Evolutionary conservation across 352 stramenopile species (phyloP).

Genomic region (Phytopythium vexans): DNA sequence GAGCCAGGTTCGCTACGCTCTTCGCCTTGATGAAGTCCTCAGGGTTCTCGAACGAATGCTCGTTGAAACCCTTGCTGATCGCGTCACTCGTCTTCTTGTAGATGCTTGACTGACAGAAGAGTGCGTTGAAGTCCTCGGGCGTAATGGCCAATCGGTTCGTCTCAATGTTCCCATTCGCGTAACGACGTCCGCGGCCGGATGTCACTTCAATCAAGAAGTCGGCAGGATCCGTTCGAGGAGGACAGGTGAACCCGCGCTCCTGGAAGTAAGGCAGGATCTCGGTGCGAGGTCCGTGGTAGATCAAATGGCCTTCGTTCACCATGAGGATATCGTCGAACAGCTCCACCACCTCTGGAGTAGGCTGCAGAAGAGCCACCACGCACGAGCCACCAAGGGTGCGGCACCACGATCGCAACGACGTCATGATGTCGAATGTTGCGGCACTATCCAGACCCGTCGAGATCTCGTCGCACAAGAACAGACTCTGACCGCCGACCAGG

Average conservation of each 20-base stretch:
- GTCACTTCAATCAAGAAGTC: conserved; percentile 75
- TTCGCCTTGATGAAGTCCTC: conserved; percentile 65
- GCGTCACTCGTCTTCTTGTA: conserved; percentile 51
- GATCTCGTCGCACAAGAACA: conserved; percentile 81
- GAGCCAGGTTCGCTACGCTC: conserved; percentile 39
- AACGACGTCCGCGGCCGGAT: conserved; percentile 44
- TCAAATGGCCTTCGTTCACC: conserved; percentile 89
- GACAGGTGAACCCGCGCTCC: conserved; percentile 65
- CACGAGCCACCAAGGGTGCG: conserved; percentile 31
- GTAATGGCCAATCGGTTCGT: conserved; percentile 19
- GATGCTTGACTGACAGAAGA: conserved; percentile 52
- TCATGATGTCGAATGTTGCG: conserved; percentile 55
- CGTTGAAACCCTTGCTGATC: conserved; percentile 51
- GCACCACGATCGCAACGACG: conserved; percentile 45
- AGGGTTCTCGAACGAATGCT: conserved; percentile 49
- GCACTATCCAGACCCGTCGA: conserved; percentile 49
- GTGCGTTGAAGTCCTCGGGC: conserved; percentile 47
- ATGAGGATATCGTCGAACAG: conserved; percentile 95
- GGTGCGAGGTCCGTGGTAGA: conserved; percentile 89
- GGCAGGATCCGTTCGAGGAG: conserved; percentile 51
- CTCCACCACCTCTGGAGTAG: conserved; percentile 89
- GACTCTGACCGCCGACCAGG: conserved; percentile 37
- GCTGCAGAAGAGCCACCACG: conserved; percentile 35
- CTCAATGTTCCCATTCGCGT: conserved; percentile 30
- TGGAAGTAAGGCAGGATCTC: conserved; percentile 86